These are phyloP conservation scores for Yarrowia sp. DNA, from an alignment of 805 yeast genomes.

Conservation along the genomic window DNA sequence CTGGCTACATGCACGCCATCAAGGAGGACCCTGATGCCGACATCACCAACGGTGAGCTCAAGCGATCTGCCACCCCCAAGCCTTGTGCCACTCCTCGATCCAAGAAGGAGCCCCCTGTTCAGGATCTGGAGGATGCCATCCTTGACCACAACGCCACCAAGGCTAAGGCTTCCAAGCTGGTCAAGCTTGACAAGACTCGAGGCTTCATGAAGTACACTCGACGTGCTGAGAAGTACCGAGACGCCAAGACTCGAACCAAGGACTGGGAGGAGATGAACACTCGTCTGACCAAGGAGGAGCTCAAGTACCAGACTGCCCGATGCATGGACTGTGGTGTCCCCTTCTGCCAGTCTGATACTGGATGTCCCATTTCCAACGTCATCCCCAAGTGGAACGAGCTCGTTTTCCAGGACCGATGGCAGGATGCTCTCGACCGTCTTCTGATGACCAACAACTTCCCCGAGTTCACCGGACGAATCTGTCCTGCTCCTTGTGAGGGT, in stretches of 20 bases:
- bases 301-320: slow-evolving; percentile 88
- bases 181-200: slow-evolving; percentile 68
- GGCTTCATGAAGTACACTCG: slow-evolving; percentile 95
- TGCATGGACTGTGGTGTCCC: slow-evolving; percentile 99
- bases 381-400: slow-evolving; percentile 98
- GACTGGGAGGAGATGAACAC: slow-evolving; percentile 92
- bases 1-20: slow-evolving; percentile 58
- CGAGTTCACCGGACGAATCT: slow-evolving; percentile 95
- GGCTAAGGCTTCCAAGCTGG: slow-evolving; percentile 56
- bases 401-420: slow-evolving; percentile 93
- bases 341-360: slow-evolving; percentile 96
- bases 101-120: slow-evolving; percentile 70
- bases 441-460: slow-evolving; percentile 98
- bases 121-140: slow-evolving; percentile 87
- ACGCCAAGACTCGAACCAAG: slow-evolving; percentile 65
- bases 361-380: slow-evolving; percentile 95
- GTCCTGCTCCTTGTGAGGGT: slow-evolving; percentile 99
- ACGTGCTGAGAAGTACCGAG: slow-evolving; percentile 81
- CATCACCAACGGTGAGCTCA: slow-evolving; percentile 85
- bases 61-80: slow-evolving; percentile 44
- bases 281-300: slow-evolving; percentile 79
- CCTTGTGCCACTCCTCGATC: slow-evolving; percentile 15
- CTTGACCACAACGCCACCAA: slow-evolving; percentile 62
- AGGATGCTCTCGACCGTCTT: slow-evolving; percentile 84
- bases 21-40: slow-evolving; percentile 82